Evolutionary conservation across 225 moss, liverwort and hornwort genomes (phyloP).

Genomic region (Physcomitrium patens): DNA sequence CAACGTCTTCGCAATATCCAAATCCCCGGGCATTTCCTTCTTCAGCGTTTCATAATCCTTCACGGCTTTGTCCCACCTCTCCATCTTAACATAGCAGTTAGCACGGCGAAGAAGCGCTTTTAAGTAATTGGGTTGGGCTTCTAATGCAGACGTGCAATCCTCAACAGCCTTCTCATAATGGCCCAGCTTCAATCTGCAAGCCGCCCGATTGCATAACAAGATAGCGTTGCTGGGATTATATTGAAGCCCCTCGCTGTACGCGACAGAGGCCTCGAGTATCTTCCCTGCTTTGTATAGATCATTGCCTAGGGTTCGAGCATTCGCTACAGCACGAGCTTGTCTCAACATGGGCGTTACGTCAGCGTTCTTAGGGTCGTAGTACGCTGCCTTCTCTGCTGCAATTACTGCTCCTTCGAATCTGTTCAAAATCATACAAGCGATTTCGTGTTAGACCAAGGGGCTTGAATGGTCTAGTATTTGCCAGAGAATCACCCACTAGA

Average conservation of each 20-base stretch:
- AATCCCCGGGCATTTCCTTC: conserved; percentile 81
- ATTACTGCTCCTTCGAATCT: conserved; percentile 90
- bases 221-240: conserved; percentile 71
- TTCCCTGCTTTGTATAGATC: conserved; percentile 84
- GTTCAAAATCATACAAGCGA: conserved; percentile 21
- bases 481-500: neutral
- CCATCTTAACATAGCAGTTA: conserved; percentile 84
- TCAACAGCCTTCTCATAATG: conserved; percentile 99
- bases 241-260: conserved; percentile 90
- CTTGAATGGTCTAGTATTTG: neutral
- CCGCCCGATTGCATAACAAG: conserved; percentile 87
- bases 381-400: conserved; percentile 83
- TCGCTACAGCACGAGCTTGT: conserved; percentile 76
- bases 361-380: conserved; percentile 67
- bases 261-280: conserved; percentile 73
- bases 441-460: neutral
- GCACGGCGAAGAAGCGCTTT: conserved; percentile 93
- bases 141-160: conserved; percentile 90
- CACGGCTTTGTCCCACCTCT: conserved; percentile 82
- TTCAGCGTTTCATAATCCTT: conserved; percentile 80
- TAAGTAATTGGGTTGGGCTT: conserved; percentile 88
- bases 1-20: conserved; percentile 73
- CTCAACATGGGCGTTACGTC: conserved; percentile 59
- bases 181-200: conserved; percentile 83
- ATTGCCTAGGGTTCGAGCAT: conserved; percentile 74